Percentiles rank a stretch among this genome's conserved stretches.
These are phyloP conservation scores for Lodderomyces elongisporus DNA, from an alignment of 1,139 yeast genomes.

Conservation along the genomic window DNA sequence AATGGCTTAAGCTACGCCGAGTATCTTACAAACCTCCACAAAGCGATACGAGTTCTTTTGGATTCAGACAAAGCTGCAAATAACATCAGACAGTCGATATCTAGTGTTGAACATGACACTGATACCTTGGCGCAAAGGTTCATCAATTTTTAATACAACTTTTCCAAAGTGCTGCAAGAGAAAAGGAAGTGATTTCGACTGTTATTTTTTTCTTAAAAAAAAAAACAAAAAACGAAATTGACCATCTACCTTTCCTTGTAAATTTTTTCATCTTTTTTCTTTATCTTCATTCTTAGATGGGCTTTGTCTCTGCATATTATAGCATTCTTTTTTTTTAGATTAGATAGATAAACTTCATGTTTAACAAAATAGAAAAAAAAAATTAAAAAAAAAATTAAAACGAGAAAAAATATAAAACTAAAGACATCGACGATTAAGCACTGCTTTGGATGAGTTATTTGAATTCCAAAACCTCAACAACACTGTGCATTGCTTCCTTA, in stretches of 20 bases:
- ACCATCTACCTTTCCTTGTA: neutral
- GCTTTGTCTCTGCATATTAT: too few species aligned
- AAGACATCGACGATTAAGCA: too few species aligned
- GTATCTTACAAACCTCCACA: slow-evolving; percentile 58
- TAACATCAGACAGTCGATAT: slow-evolving; percentile 28
- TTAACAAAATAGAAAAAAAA: too few species aligned
- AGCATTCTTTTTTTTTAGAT: too few species aligned
- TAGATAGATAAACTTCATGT: too few species aligned
- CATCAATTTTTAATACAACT: slow-evolving; percentile 26
- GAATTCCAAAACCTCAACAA: slow-evolving; percentile 17
- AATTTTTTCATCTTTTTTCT: too few species aligned
- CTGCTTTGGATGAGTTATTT: too few species aligned
- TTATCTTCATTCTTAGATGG: too few species aligned
- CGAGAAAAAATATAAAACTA: too few species aligned
- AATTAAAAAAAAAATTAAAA: too few species aligned
- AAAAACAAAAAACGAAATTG: neutral
- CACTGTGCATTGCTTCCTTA: slow-evolving; percentile 18
- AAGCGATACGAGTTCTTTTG: slow-evolving; percentile 50
- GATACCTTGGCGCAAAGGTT: slow-evolving; percentile 38
- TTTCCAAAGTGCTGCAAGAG: too few species aligned
- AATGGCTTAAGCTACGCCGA: slow-evolving; percentile 56
- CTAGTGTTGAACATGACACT: slow-evolving; percentile 22
- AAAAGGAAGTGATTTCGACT: neutral
- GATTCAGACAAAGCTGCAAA: slow-evolving; percentile 41
- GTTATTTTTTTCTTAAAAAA: too few species aligned